phyloP scores from a whole-genome alignment of 2,329 filamentous ascomycete species.

The Calcarisporium arbuscula region DNA sequence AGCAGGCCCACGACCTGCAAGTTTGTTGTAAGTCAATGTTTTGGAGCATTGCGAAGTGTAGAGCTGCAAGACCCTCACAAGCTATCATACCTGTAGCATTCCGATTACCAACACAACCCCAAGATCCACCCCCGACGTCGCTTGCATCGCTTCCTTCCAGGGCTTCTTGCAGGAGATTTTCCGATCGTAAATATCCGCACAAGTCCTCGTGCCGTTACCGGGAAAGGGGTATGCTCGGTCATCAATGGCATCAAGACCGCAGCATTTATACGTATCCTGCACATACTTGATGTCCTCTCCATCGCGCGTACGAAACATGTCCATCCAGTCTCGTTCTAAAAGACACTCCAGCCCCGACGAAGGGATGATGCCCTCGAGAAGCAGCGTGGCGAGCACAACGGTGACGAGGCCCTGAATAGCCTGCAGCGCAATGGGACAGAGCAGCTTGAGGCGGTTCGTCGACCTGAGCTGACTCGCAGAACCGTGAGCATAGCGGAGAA shows the following conservation, averaged over 20 bases:
- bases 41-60: neutral
- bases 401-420: constrained; percentile 35
- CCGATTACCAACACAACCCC: constrained; percentile 46
- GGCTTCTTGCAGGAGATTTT: constrained; percentile 40
- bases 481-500: constrained; percentile 19
- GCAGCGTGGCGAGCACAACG: constrained; percentile 38
- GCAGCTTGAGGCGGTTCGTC: constrained; percentile 12
- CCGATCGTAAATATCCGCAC: constrained; percentile 40
- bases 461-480: too few species aligned
- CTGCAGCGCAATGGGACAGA: constrained; percentile 30
- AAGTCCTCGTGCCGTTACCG: constrained; percentile 22
- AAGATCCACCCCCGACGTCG: constrained; percentile 48
- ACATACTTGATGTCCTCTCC: constrained; percentile 46
- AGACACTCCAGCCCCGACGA: constrained; percentile 38
- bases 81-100: constrained; percentile 44
- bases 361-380: constrained; percentile 28
- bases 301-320: constrained; percentile 46
- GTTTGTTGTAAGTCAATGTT: neutral
- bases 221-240: constrained; percentile 62
- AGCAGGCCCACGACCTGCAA: constrained; percentile 23
- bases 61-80: neutral
- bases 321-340: constrained; percentile 50
- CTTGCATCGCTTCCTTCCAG: constrained; percentile 52
- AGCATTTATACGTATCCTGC: constrained; percentile 62
- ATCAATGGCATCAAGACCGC: constrained; percentile 50